Evolutionary conservation across 441 rosid genomes (phyloP), one percentile per base, ranked within the genome.

Genomic region (Euphorbia corollata): DNA sequence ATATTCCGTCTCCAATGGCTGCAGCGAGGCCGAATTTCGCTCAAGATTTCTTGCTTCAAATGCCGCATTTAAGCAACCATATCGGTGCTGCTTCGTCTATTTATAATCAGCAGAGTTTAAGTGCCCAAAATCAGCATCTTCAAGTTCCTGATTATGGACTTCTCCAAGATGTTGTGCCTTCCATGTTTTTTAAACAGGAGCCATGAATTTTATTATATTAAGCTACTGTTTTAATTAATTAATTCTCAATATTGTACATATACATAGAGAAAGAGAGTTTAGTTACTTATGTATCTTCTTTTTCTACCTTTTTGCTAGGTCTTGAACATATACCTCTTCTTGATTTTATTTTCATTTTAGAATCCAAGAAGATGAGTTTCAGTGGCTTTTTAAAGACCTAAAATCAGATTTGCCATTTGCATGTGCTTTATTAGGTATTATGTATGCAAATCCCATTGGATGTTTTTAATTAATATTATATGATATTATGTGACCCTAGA

Each of bases 111-210:
- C 82, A 74, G 24, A 63, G 51, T 62, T 61, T 71, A 32, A 68
- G 65, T 13, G 8, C 10, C 23, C 75, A 72, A 24, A 62, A 55
- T 63, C 81, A 74, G 0, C 12, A 64, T 64, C 67, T 47, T 15
- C 81, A 71, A 68, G 78, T 76, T 77, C 79, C 83, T 22, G 94
- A 89, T 65, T 81, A 79, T 72, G 97, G 96, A 51, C 90, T 91
- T 62, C 65, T 91, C 73, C 96, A 91, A 63, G 98, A 91, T 78
- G 74, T 91, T 19, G 79, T 87, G 69, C 98, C 94, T 62, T 81
- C 96, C 45, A 72, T 82, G 82, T 82, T 85, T 68, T 70, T 77
- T 66, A 86, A 87, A 72, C 87, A 77, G 16, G 90, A 85, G 71
- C 84, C 89, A 7, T 86, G 82, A 88, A 15, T 3, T 2, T 27